Percentiles rank a stretch among this genome's conserved stretches.
These are phyloP conservation scores for Solanum tacnaense DNA, from an alignment of 257 asterid genomes.

Conservation along the genomic window DNA sequence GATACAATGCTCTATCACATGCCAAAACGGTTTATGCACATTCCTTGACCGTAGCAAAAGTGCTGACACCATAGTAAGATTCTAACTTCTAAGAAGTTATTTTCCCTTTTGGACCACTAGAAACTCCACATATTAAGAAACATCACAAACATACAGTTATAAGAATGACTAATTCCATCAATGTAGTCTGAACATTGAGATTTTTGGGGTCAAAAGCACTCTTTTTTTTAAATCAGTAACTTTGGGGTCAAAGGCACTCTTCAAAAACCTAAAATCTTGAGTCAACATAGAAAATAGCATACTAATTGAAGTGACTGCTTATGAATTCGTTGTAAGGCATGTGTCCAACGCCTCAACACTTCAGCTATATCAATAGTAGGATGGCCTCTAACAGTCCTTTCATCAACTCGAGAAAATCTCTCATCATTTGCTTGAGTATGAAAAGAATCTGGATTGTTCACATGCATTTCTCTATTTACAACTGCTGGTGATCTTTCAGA, in stretches of 20 bases:
- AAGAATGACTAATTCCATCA: background rate
- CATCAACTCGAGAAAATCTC: conserved; percentile 46
- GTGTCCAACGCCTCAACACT: conserved; percentile 96
- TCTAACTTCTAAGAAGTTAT: background rate
- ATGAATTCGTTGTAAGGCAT: conserved; percentile 94
- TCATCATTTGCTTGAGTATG: conserved; percentile 47
- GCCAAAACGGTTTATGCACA: background rate
- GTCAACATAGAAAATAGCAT: conserved; percentile 14
- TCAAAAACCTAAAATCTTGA: background rate
- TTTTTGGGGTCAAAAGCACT: background rate
- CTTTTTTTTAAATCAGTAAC: background rate
- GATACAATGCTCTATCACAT: background rate
- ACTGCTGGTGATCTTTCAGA: conserved; percentile 34
- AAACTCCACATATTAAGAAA: background rate
- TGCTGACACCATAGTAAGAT: background rate
- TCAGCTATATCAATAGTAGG: conserved; percentile 94
- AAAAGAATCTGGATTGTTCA: conserved; percentile 20
- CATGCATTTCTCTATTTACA: conserved; percentile 24
- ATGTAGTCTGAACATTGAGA: background rate
- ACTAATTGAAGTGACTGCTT: conserved; percentile 89
- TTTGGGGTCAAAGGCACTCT: background rate
- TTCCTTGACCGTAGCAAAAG: background rate
- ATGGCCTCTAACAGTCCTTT: conserved; percentile 68
- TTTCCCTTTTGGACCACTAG: background rate
- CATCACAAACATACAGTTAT: background rate